These are phyloP conservation scores for Calocybe gangraenosa DNA, from an alignment of 768 basidiomycete species.

Conservation along the genomic window DNA sequence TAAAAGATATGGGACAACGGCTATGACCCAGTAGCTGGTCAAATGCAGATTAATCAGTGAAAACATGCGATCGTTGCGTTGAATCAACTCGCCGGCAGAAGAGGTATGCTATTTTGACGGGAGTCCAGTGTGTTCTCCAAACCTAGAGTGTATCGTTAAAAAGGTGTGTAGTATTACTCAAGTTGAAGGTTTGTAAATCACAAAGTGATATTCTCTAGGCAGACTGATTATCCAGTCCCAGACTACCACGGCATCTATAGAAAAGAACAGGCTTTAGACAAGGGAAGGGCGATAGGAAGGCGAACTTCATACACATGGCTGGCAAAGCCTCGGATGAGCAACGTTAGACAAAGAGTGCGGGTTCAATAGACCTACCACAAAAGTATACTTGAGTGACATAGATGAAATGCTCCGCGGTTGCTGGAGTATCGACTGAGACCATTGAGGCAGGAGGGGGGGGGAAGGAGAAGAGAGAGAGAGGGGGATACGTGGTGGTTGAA, in stretches of 20 bases:
- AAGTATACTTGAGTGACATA: slow-evolving; percentile 82
- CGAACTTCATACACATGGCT: slow-evolving; percentile 65
- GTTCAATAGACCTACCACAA: slow-evolving; percentile 59
- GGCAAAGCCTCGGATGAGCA: slow-evolving; percentile 27
- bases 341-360: slow-evolving; percentile 16
- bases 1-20: slow-evolving; percentile 72
- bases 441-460: slow-evolving; percentile 19
- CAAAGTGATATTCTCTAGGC: slow-evolving; percentile 74
- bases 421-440: slow-evolving; percentile 35
- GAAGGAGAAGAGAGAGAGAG: slow-evolving; percentile 2
- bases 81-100: slow-evolving; percentile 67
- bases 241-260: slow-evolving; percentile 69
- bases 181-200: slow-evolving; percentile 27
- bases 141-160: slow-evolving; percentile 37
- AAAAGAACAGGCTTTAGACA: slow-evolving; percentile 22
- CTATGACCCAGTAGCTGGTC: slow-evolving; percentile 76
- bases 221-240: slow-evolving; percentile 86
- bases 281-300: slow-evolving; percentile 22
- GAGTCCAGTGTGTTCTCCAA: slow-evolving; percentile 82
- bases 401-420: slow-evolving; percentile 71
- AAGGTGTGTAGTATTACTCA: no score
- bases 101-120: slow-evolving; percentile 78
- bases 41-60: background rate
- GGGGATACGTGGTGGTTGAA: slow-evolving; percentile 29
- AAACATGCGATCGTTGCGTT: slow-evolving; percentile 2